Base-by-base conservation (phyloP, 2,329 filamentous ascomycete genomes). In the Xylariaceae sp. region DNA sequence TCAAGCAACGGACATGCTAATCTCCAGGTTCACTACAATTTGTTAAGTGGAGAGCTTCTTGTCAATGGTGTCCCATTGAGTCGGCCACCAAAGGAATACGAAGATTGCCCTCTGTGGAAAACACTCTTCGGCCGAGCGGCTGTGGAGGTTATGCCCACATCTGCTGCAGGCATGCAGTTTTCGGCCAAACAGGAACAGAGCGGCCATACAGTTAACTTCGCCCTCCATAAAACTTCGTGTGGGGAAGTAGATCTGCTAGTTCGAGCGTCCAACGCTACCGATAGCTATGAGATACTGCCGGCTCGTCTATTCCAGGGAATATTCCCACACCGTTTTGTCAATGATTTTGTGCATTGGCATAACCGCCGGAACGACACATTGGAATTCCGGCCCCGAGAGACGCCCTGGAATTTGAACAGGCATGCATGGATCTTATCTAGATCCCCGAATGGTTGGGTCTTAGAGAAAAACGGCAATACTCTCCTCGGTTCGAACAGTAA, bases 41-140 rank as follows among this genome's bases (percentile, higher is more conserved):
- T 81, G 0, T 58, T 85, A 2, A 76, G 71, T 0, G 80, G 76
- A 0, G 70, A 76, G 29, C 66, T 86, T 0, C 69, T 83, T 0
- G 72, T 84, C 0, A 72, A 83, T 53, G 80, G 80, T 0, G 42
- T 68, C 1, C 80, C 78, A 0, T 59, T 83, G 0, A 64, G 72
- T 3, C 71, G 75, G 2, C 68, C 84, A 0, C 80, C 80, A 0
- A 2, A 8, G 0, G 56, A 72, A 0, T 84, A 80, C 47, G 69
- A 74, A 35, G 6, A 11, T 0, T 70, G 80, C 50, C 6, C 60
- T 0, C 66, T 66, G 0, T 84, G 79, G 57, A 8, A 9, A 0
- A 60, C 62, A 0, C 62, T 84, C 0, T 82, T 84, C 62, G 73
- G 74, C 1, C 51, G 61, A 3, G 64, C 66, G 0, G 47, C 66